phyloP scores from a whole-genome alignment of 768 basidiomycete species.

The Leccinum longicurvipes region DNA sequence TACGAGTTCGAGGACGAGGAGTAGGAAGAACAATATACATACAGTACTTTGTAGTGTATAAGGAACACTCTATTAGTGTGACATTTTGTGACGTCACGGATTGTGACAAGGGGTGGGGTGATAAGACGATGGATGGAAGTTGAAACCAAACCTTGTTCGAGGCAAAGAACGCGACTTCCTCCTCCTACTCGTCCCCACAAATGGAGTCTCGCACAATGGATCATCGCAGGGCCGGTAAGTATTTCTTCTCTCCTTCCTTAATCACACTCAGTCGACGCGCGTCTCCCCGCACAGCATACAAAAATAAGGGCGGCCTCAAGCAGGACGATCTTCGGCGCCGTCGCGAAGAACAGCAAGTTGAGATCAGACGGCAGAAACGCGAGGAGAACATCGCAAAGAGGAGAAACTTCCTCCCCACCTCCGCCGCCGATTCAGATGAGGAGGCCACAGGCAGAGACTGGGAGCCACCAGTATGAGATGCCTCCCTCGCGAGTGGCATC shows the following conservation, averaged over 20 bases:
- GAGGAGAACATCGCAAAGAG: slow-evolving; percentile 99
- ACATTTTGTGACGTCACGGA: background rate
- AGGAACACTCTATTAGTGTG: background rate
- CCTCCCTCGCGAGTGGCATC: slow-evolving; percentile 10
- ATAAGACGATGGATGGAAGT: slow-evolving; percentile 21
- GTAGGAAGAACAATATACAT: slow-evolving; percentile 7
- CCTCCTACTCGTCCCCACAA: background rate
- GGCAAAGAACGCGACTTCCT: slow-evolving; percentile 12
- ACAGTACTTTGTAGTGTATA: background rate
- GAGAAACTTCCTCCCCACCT: slow-evolving; percentile 82
- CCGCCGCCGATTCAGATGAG: slow-evolving; percentile 86
- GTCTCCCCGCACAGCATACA: slow-evolving; percentile 65
- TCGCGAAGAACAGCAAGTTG: slow-evolving; percentile 97
- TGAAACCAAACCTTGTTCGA: slow-evolving; percentile 5
- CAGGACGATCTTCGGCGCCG: slow-evolving; percentile 93
- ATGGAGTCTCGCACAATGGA: slow-evolving; percentile 71
- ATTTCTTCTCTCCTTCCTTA: background rate
- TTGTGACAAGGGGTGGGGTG: slow-evolving; percentile 10
- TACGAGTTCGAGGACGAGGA: slow-evolving; percentile 75
- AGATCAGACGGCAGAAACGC: slow-evolving; percentile 96
- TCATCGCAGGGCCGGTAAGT: slow-evolving; percentile 68
- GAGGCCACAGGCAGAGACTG: slow-evolving; percentile 66
- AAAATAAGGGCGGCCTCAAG: slow-evolving; percentile 86
- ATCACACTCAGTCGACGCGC: slow-evolving; percentile 31
- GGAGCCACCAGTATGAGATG: slow-evolving; percentile 65